phyloP scores from a whole-genome alignment of 768 basidiomycete genomes.

The Saitozyma sp. region DNA sequence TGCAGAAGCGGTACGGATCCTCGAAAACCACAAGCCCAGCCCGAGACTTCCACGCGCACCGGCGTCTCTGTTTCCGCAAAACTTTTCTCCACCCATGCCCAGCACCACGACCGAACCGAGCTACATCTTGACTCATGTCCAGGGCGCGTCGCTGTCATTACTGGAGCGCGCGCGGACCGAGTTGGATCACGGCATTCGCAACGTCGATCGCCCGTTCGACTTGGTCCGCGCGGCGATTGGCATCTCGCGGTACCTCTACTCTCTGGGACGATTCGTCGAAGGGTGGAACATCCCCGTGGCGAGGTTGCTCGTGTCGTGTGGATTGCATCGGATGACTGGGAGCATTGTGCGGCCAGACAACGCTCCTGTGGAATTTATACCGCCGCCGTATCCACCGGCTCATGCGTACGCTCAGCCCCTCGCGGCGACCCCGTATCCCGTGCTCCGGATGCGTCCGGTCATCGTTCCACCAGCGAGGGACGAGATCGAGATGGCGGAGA shows the following conservation, averaged over 20 bases:
- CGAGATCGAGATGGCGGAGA: constrained; percentile 42
- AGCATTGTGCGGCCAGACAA: constrained; percentile 21
- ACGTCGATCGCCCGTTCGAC: constrained; percentile 44
- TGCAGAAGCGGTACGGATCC: constrained; percentile 33
- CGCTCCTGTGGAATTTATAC: constrained; percentile 18
- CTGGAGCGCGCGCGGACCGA: constrained; percentile 38
- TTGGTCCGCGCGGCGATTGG: constrained; percentile 41
- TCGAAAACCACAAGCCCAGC: constrained; percentile 22
- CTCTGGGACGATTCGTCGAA: constrained; percentile 44
- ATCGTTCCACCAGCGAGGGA: constrained; percentile 45
- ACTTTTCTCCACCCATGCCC: constrained; percentile 1
- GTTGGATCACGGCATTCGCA: constrained; percentile 37
- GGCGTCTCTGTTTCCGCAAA: constrained; percentile 3
- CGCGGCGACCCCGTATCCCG: constrained; percentile 2
- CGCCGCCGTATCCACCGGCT: constrained; percentile 25
- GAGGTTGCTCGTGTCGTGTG: constrained; percentile 40
- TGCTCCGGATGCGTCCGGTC: constrained; percentile 36
- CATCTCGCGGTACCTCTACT: constrained; percentile 38
- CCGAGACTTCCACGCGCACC: constrained; percentile 18
- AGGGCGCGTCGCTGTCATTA: constrained; percentile 13
- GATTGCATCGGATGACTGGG: constrained; percentile 43
- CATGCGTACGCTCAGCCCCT: constrained; percentile 22
- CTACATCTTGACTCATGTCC: constrained; percentile 25
- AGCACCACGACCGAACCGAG: constrained; percentile 8
- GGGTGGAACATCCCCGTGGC: constrained; percentile 44